Evolutionary conservation across 139 green algal species (phyloP), one percentile per base, ranked within the genome.

Genomic region (Raphidocelis subcapitata): DNA sequence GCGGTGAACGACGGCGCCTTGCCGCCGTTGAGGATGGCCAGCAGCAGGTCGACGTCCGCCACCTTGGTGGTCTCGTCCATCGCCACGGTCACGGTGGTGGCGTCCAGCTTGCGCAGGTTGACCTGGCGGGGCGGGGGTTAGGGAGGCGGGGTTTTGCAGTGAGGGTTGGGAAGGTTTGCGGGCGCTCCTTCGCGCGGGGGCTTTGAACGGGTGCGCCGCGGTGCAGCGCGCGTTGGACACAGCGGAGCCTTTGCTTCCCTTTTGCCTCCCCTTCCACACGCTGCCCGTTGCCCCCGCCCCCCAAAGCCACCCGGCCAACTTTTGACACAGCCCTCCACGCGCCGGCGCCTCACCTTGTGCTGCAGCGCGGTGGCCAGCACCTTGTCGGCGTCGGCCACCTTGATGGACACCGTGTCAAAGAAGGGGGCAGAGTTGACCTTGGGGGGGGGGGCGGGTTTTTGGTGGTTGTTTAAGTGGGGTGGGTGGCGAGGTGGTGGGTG

Each of bases 331-430:
- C n/a, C n/a, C n/a, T n/a, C n/a, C n/a, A n/a, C n/a, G n/a, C n/a
- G n/a, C n/a, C n/a, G n/a, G n/a, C n/a, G n/a, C n/a, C 41, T n/a
- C 28, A 78, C 72, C 72, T 74, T 47, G 46, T 79, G 62, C 21
- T 61, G 21, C 31, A 81, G 49, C 31, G 79, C 84, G 31, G 66
- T 37, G 35, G 59, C 41, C 5, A 77, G 57, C 32, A 90, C 84
- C 73, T 87, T 79, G 31, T 81, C 76, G 36, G 77, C 74, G 57
- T 88, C 73, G 3, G 64, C 68, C 28, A 92, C 82, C 23, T 72
- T 83, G 62, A 97, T 79, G 52, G 78, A 74, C 4, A 98, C 88
- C 0, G 96, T 99, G 92, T 99, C 96, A 73, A 99, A 99, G 87
- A 98, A 99, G 33, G 83, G 62, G 28, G 54, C 70, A 5, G 24